Percentiles rank a stretch among this genome's conserved stretches.
Evolutionary conservation across 1,139 yeast species (phyloP).

Genomic region (Geotrichum cucujoidarum): DNA sequence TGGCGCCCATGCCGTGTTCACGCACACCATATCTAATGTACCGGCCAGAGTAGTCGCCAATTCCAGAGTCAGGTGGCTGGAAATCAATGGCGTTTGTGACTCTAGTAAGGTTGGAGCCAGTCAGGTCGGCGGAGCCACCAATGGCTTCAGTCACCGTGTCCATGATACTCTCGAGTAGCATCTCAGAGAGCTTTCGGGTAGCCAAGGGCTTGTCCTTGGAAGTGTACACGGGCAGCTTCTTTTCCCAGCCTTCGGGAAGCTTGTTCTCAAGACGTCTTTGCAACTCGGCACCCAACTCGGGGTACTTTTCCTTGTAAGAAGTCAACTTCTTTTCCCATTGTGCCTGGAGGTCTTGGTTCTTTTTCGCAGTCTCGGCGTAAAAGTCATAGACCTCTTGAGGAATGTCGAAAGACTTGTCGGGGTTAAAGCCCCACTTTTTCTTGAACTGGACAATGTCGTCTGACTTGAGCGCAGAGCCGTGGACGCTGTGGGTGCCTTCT

Average conservation of each 20-base stretch:
- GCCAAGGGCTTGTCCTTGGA: constrained; percentile 80
- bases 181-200: constrained; percentile 92
- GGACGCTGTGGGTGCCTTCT: constrained; percentile 89
- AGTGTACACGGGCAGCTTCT: constrained; percentile 72
- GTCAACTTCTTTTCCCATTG: constrained; percentile 69
- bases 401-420: constrained; percentile 71
- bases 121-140: constrained; percentile 98
- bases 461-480: constrained; percentile 93
- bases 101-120: constrained; percentile 96
- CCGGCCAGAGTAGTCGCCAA: constrained; percentile 89
- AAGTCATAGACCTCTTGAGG: constrained; percentile 78
- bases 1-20: constrained; percentile 99
- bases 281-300: constrained; percentile 74
- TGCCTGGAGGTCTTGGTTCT: constrained; percentile 59
- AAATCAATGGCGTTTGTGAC: constrained; percentile 80
- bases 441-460: constrained; percentile 91
- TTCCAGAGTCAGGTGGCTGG: constrained; percentile 80
- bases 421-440: constrained; percentile 81
- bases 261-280: constrained; percentile 74
- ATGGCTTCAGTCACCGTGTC: constrained; percentile 77
- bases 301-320: constrained; percentile 63
- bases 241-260: constrained; percentile 82
- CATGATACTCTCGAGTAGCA: constrained; percentile 61
- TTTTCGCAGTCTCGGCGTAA: constrained; percentile 54
- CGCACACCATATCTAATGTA: constrained; percentile 98